A percentile compares a stretch with the other conserved stretches of the same genome.
Evolutionary conservation across 1,284 basidiomycete genomes (phyloP).

Genomic region (Hypsizygus ulmarius): DNA sequence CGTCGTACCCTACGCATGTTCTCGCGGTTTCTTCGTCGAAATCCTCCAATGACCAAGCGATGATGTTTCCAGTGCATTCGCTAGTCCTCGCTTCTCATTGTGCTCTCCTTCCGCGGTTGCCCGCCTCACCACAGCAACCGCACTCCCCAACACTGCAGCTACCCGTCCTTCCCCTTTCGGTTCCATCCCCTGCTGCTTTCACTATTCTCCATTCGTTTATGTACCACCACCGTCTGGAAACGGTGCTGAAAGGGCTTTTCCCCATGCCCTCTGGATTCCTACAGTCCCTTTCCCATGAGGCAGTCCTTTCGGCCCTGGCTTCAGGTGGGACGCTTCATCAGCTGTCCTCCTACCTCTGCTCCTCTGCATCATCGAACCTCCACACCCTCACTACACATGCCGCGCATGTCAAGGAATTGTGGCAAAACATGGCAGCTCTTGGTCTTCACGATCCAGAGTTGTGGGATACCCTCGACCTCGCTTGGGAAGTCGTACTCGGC

Average conservation of each 20-base stretch:
- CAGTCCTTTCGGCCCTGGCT: conserved; percentile 42
- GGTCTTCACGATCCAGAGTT: conserved; percentile 63
- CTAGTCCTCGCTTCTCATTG: conserved; percentile 60
- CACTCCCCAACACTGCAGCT: conserved; percentile 42
- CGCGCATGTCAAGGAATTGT: conserved; percentile 67
- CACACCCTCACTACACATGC: conserved; percentile 52
- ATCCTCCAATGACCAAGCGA: conserved; percentile 35
- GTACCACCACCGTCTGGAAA: conserved; percentile 57
- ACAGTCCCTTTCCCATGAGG: conserved; percentile 44
- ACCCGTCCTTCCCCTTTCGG: conserved; percentile 62
- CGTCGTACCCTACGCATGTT: conserved; percentile 54
- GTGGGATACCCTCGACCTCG: conserved; percentile 68
- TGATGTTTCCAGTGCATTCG: conserved; percentile 54
- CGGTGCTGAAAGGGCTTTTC: conserved; percentile 54
- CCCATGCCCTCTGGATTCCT: conserved; percentile 56
- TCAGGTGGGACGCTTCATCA: conserved; percentile 45
- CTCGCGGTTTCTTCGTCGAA: conserved; percentile 52
- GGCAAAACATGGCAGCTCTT: conserved; percentile 69
- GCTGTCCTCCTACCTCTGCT: conserved; percentile 50
- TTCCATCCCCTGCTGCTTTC: conserved; percentile 69
- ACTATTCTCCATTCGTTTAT: conserved; percentile 61
- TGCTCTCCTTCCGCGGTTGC: conserved; percentile 52
- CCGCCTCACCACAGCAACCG: conserved; percentile 35
- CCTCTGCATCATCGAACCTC: conserved; percentile 40
- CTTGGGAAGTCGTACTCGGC: conserved; percentile 68